phyloP scores from a whole-genome alignment of 768 basidiomycete species.

The Crepidotus variabilis region DNA sequence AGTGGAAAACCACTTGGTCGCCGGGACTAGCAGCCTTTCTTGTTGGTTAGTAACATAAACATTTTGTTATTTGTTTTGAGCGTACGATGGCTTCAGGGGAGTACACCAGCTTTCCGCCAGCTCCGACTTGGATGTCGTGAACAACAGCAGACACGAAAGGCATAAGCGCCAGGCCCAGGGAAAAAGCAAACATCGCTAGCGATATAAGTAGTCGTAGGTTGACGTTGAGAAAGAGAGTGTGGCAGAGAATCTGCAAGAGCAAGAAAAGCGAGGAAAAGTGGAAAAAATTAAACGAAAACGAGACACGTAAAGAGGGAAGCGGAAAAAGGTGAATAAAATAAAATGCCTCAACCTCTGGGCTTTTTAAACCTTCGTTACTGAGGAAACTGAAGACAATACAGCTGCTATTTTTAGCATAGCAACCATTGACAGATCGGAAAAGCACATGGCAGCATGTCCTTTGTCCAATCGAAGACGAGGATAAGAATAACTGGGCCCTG shows the following conservation, averaged over 20 bases:
- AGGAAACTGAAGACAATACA: neutral
- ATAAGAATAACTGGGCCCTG: slow-evolving; percentile 1
- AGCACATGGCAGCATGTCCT: neutral
- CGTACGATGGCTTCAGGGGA: slow-evolving; percentile 52
- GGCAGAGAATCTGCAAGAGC: slow-evolving; percentile 22
- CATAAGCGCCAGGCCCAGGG: slow-evolving; percentile 45
- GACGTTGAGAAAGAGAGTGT: slow-evolving; percentile 13
- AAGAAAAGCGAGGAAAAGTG: slow-evolving; percentile 20
- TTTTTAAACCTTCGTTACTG: slow-evolving; percentile 4
- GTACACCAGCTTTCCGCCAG: slow-evolving; percentile 37
- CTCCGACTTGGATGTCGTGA: slow-evolving; percentile 52
- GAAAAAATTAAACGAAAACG: neutral
- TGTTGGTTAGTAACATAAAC: neutral
- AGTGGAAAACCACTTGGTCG: slow-evolving; percentile 61
- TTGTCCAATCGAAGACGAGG: neutral
- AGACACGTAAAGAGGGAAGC: neutral
- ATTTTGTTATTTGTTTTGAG: slow-evolving; percentile 1
- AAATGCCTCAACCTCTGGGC: neutral
- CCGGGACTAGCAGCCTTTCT: slow-evolving; percentile 41
- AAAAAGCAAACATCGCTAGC: slow-evolving; percentile 42
- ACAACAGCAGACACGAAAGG: slow-evolving; percentile 47
- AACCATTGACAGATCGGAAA: neutral
- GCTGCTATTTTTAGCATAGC: neutral
- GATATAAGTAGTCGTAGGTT: slow-evolving; percentile 22
- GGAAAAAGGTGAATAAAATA: slow-evolving; percentile 7